Base-by-base conservation (phyloP, 495 filamentous ascomycete genomes). In the Aspergillus diversus region DNA sequence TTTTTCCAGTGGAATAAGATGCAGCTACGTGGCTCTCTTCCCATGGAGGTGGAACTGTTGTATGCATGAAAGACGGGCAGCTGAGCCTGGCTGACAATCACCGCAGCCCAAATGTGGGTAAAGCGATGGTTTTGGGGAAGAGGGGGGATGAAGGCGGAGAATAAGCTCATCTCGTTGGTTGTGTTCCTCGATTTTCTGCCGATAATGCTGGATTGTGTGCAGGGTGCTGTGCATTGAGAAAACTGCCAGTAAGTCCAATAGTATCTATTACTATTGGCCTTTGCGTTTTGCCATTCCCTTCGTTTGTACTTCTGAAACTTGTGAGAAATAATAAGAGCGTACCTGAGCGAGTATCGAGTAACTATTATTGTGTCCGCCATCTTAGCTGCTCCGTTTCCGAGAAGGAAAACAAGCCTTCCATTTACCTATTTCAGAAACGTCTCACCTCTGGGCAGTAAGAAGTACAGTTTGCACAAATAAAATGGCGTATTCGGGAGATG, bases 21-120 rank as follows among this genome's bases (percentile, higher is more conserved):
- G 61, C 64, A 61, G 64, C 68, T 67, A 70, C 68, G 68, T 70
- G 68, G 64, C 65, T 64, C 55, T 43, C 61, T 52, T 60, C 63
- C 47, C 57, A 35, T 57, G 11, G 8, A 43, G 47, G 68, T 70
- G 64, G 68, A 65, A 70, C 64, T 48, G 66, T 57, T 56, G 27
- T 43, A 17, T 67, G 68, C 68, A 67, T 59, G 64, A 56, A 63
- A 63, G 64, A 58, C 62, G 63, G 64, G 65, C 68, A 70, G 68
- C 68, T 70, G 68, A 70, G 65, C 68, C 39, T 43, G 11, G 46
- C 31, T 54, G 55, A 61, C 50, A 50, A 37, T 61, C 21, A 33
- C 49, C 34, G 58, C 43, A 48, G 50, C 21, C 21, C 55, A 42
- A 46, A 46, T 37, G 49, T 54, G 49, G 49, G 43, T 49, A 33